Base-by-base conservation (phyloP, 2,329 filamentous ascomycete species). In the Ophiostoma fasciatum region DNA sequence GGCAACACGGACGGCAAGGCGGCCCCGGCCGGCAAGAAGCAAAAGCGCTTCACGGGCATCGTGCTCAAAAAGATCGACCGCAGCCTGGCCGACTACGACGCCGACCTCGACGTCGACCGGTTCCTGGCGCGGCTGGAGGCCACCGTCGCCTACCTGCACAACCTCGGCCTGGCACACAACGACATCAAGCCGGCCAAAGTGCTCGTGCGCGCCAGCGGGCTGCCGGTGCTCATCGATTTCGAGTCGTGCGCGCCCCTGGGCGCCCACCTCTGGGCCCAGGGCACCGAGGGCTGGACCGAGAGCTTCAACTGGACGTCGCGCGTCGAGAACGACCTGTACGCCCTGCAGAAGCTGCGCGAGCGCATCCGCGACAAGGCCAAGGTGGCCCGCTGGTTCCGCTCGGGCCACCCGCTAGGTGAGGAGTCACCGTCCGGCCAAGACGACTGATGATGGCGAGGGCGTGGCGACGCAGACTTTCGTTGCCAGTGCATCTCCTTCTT, bases 141-240 rank as follows among this genome's bases (percentile, higher is more conserved):
- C 1, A 38, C 38, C 11, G 26, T 48, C 3, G 5, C 4, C 3
- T 32, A 41, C 27, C 27, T 45, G 19, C 44, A 46, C 35, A 15
- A n/a, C 5, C 33, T 45, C 4, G 41, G 36, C 11, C 20, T 39
- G 26, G 41, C 36, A 5, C 44, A 48, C 39, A 46, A 47, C 37
- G 41, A 45, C 31, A 14, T 46, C 25, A 43, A 43, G 18, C 39
- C 44, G 13, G 4, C 11, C n/a, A 38, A 38, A 12, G 20, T 38
- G 5, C 41, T 46, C 3, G 21, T 31, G 11, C 17, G 22, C 7
- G 13, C 22, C 18, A 22, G 26, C 23, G 35, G 31, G 1, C 25
- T 21, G 36, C 34, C 45, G 1, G 25, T 46, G 4, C 26, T 45
- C 20, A 41, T 45, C 22, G 41, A 47, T 30, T 46, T 31, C 17